These are phyloP conservation scores for Fusarium dlaminii DNA, from an alignment of 2,329 filamentous ascomycete genomes.

Conservation along the genomic window DNA sequence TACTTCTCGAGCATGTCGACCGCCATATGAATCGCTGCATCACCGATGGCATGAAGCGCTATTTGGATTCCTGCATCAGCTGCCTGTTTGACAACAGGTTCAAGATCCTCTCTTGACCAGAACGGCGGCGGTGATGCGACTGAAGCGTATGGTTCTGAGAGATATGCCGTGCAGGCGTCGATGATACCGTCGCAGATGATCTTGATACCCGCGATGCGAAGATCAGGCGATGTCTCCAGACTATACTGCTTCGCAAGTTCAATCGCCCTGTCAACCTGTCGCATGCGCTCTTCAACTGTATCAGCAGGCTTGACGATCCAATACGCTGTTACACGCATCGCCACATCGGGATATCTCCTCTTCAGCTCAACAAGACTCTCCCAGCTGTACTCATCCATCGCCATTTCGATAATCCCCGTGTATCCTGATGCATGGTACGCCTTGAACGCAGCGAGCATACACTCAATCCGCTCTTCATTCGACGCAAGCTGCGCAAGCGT, in stretches of 20 bases:
- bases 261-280: conserved; percentile 61
- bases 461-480: conserved; percentile 58
- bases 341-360: conserved; percentile 39
- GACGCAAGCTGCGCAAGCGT: conserved; percentile 59
- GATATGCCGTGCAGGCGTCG: conserved; percentile 69
- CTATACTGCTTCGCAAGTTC: conserved; percentile 51
- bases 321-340: conserved; percentile 62
- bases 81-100: conserved; percentile 63
- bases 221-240: conserved; percentile 49
- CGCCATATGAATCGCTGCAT: conserved; percentile 64
- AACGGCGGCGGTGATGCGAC: conserved; percentile 57
- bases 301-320: conserved; percentile 64
- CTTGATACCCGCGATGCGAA: conserved; percentile 68
- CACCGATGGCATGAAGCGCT: conserved; percentile 71
- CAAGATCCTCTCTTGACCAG: conserved; percentile 63
- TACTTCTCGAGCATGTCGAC: conserved; percentile 61
- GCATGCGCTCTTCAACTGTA: conserved; percentile 51
- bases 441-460: conserved; percentile 58
- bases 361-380: conserved; percentile 58
- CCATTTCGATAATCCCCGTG: conserved; percentile 68
- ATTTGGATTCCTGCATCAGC: conserved; percentile 64
- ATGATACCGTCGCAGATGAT: conserved; percentile 71
- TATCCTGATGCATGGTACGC: conserved; percentile 63
- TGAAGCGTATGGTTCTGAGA: conserved; percentile 65
- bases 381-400: conserved; percentile 68